Evolutionary conservation across 805 yeast species (phyloP), one percentile per base, ranked within the genome.

Genomic region (Schwanniomyces sp.): DNA sequence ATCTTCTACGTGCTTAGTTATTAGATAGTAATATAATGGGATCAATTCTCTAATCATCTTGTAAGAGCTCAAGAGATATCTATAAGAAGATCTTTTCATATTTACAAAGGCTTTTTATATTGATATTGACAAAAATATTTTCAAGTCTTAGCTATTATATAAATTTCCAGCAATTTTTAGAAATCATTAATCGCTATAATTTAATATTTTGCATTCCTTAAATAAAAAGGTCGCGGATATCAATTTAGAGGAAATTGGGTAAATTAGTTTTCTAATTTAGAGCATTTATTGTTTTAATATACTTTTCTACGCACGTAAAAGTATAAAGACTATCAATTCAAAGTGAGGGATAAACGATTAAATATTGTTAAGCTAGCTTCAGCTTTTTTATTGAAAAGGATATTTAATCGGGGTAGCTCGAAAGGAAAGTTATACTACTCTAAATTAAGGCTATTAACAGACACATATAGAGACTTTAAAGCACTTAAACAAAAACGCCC

Each of bases 401-500:
- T 51, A 16, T 42, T 54, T 38, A 48, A 52, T 27, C 47, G 46
- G 10, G 48, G 50, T 30, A 44, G 29, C 34, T 45, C 40, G 47
- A 47, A 48, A 40, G 38, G 26, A 27, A 41, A 34, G 28, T 43
- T 58, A 34, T 44, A 47, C 18, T 29, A 49, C n/a, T 56, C 67
- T 26, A 64, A 57, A 43, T 45, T 66, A 41, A 49, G 56, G 48
- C 55, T 66, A 27, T 49, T 67, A 40, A 54, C 59, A 12, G 65
- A 69, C 45, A 61, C 64, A 41, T 70, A 66, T 49, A 53, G 50
- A 30, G 76, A 71, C 50, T 71, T 64, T 55, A 56, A 54, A 45
- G 61, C 66, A 17, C 58, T 66, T 41, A 56, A 55, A 43, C 50
- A 43, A 7, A 43, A 27, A 16, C 52, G 53, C 41, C 62, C 62